Base-by-base conservation (phyloP, 1,139 yeast species). In the Arxiozyma bovina region DNA sequence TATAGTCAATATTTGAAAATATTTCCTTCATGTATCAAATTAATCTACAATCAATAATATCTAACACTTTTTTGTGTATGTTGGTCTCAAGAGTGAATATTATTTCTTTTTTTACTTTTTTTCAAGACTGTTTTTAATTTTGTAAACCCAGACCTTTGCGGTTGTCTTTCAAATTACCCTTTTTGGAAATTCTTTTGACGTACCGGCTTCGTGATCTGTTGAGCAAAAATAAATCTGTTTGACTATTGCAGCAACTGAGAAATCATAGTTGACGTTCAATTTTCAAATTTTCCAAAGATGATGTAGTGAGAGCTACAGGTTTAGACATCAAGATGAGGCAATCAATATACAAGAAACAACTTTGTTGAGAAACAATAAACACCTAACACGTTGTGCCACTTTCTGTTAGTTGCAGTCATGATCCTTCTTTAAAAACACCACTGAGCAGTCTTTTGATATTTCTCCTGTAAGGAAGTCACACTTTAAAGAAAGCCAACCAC, bases 391-490 rank as follows among this genome's bases (percentile, higher is more conserved):
- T n/a, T n/a, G n/a, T n/a, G n/a, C n/a, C n/a, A n/a, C n/a, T 34
- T 34, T 6, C 12, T 34, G 2, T 2, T 34, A 34, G 30, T 27
- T 34, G n/a, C 6, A 4, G 2, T 34, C 6, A 34, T 34, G 40
- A 34, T 12, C 6, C 40, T 8, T 15, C 12, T 45, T 52, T 53
- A 17, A 57, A 34, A 21, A 61, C 67, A 46, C 60, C 63, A 85
- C 94, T 86, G 94, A 86, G 93, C 91, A 82, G 88, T 73, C 59
- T 55, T 55, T 53, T 42, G 58, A 53, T 57, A 56, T 58, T 59
- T 56, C 72, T 66, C 69, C 88, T 83, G 89, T 79, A 93, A 86
- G 84, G 94, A 86, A 85, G 94, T 86, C 89, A 78, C 56, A 27
- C 27, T 20, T 45, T 47, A 47, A 42, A 53, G 74, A 68, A 65